Evolutionary conservation across 306 rosid genomes (phyloP), one percentile per base, ranked within the genome.

Genomic region (Trifolium fragiferum): DNA sequence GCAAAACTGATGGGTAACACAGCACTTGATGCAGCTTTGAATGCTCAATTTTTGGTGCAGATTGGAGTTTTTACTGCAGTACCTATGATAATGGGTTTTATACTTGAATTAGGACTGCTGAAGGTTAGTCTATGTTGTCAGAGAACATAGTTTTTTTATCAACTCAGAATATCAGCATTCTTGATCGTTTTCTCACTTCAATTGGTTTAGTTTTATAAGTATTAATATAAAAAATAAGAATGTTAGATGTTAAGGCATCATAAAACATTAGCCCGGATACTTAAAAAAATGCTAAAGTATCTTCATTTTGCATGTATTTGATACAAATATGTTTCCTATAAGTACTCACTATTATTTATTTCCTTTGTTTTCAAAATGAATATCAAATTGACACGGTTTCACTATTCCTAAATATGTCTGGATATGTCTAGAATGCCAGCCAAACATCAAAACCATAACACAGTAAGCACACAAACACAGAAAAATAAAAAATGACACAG

Each of bases 11-110:
- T 40, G 81, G 99, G 99, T 77, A 94, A 82, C 87, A 86, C 93
- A 64, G 93, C 99, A 72, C 82, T 92, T 68, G 74, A 90, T 85
- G 90, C 96, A 7, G 99, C 88, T 84, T 65, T 94, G 77, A 94
- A 94, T 92, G 90, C 99, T 72, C 99, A 92, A 70, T 94, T 94
- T 85, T 81, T 94, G 88, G 92, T 94, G 23, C 99, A 94, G 88
- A 94, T 94, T 83, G 96, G 99, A 59, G 84, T 94, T 76, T 94
- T 94, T 70, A 92, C 99, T 30, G 99, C 98, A 61, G 86, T 92
- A 33, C 98, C 99, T 25, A 92, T 94, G 99, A 63, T 94, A 66
- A 84, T 94, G 84, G 98, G 99, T 49, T 94, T 94, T 83, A 90
- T 94, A 74, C 97, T 94, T 74, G 98, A 94, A 82, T n/a, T 74